Conservation (phyloP, 345 rosid species). For the Euphorbia lathyris region DNA sequence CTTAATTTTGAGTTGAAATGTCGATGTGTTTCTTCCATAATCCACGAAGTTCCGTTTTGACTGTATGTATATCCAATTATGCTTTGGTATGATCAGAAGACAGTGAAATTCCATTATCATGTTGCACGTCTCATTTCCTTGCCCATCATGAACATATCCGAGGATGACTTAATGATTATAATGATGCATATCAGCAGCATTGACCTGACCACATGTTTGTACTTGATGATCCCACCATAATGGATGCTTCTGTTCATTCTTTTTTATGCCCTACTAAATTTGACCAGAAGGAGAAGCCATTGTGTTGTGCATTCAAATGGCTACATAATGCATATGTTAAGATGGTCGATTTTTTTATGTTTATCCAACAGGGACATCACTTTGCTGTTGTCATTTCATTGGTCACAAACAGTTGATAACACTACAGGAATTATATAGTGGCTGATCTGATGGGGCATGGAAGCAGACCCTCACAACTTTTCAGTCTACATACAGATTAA, state of each 20-base stretch:
- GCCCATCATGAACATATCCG: not conserved
- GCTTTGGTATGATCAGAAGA: no score
- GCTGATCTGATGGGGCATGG: not conserved
- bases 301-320: not conserved
- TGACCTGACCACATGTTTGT: not conserved
- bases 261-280: not conserved
- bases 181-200: no score
- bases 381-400: not conserved
- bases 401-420: not conserved
- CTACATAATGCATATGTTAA: no score
- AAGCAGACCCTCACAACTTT: not conserved
- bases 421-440: not conserved
- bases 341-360: not conserved
- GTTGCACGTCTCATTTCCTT: not conserved
- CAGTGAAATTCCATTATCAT: not conserved
- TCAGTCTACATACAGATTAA: not conserved
- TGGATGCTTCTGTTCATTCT: not conserved
- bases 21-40: no score
- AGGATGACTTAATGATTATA: not conserved
- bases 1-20: not conserved
- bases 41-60: no score
- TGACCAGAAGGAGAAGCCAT: not conserved
- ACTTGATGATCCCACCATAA: not conserved
- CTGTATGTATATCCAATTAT: no score
- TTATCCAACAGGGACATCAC: not conserved